phyloP scores from a whole-genome alignment of 1,139 yeast species.

The Pichia cactophila region DNA sequence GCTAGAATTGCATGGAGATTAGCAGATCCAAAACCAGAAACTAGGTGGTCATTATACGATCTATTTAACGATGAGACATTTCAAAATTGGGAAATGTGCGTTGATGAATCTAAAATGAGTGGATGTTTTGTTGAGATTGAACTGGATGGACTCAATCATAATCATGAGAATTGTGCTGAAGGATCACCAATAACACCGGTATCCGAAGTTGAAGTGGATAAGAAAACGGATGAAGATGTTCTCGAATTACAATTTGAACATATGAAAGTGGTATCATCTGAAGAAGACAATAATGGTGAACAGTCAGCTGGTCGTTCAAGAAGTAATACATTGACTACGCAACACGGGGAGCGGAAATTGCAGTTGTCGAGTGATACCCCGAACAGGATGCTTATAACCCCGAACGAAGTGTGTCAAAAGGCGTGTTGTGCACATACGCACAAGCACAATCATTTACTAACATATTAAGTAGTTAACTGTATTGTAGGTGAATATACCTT shows the following conservation, averaged over 20 bases:
- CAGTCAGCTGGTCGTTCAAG: not conserved
- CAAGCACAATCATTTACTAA: slow-evolving; percentile 22
- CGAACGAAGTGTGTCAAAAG: slow-evolving; percentile 21
- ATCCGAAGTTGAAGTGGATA: not conserved
- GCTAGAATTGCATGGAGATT: slow-evolving; percentile 74
- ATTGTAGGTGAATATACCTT: too few relatives aligned
- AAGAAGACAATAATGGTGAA: not conserved
- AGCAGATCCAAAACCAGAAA: slow-evolving; percentile 51
- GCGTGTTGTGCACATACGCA: slow-evolving; percentile 18
- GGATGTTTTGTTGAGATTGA: slow-evolving; percentile 14
- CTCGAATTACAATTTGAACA: not conserved
- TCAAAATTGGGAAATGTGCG: slow-evolving; percentile 52
- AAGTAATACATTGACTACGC: slow-evolving; percentile 10
- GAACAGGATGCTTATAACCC: slow-evolving; percentile 16
- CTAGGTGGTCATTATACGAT: slow-evolving; percentile 49
- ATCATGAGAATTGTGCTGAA: not conserved
- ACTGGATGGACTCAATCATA: slow-evolving; percentile 1
- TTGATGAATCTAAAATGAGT: slow-evolving; percentile 39
- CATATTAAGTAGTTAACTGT: slow-evolving; percentile 1
- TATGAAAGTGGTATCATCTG: not conserved
- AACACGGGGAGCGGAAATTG: slow-evolving; percentile 5
- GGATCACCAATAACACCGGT: not conserved
- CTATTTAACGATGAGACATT: slow-evolving; percentile 64
- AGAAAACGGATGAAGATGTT: not conserved
- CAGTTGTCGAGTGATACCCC: slow-evolving; percentile 9